Base-by-base conservation (phyloP, 2,329 filamentous ascomycete species). In the Monosporascus cannonballus region DNA sequence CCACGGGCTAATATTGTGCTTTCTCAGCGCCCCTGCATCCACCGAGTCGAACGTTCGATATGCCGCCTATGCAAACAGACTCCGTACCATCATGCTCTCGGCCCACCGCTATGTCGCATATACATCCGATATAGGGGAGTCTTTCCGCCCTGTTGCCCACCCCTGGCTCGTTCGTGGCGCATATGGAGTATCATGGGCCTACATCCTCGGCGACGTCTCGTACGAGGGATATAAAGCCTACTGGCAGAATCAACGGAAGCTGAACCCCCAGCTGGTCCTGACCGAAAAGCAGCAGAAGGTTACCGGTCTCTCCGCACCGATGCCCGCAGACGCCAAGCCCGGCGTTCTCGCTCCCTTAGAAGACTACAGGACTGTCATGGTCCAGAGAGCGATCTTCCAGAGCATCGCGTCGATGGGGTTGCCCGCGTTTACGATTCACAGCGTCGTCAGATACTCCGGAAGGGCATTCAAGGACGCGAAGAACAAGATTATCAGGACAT, bases 141-240 rank as follows among this genome's bases (percentile, higher is more conserved):
- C 89, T 0, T 99, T 99, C 73, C 84, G 94, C 2, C 94, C 94
- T 0, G 81, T 99, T 39, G 92, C 93, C 4, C 92, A 96, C 67
- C 93, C 91, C 0, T 85, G 79, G 63, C 73, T 95, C 3, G 87
- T 99, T 11, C 83, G 86, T 54, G 77, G 83, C 47, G 94, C 94
- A 6, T 99, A 99, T 67, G 93, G 83, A 48, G 76, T 99, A 42
- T 96, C 90, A 2, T 97, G 94, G 94, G 77, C 88, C 11, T 99
- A 99, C 66, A 81, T 99, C 22, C 71, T 91, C 15, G 93, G 94
- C 48, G 94, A 99, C 66, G 93, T 97, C 47, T 79, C 81, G 36
- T 86, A 96, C 67, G 94, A 99, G 71, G 93, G 94, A 6, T 97
- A 96, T 76, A 96, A 96, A 68, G 87, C 93, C 7, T 97, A 96